phyloP scores from a whole-genome alignment of 2,329 filamentous ascomycete species.

The Epichloe sylvatica region DNA sequence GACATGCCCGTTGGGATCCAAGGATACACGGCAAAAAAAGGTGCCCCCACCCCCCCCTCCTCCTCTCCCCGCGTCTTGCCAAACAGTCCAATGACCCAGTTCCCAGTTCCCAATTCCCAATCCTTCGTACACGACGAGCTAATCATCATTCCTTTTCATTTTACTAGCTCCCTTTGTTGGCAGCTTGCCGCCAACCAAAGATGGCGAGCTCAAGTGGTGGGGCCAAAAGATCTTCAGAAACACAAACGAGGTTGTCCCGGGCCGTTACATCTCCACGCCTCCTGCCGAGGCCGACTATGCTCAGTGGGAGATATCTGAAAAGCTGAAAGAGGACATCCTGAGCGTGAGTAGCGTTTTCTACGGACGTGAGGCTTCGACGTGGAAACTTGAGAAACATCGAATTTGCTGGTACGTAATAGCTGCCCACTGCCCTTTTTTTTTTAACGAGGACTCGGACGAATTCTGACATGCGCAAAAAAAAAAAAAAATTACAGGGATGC shows the following conservation, averaged over 20 bases:
- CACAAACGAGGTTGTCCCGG: conserved; percentile 36
- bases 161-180: conserved; percentile 42
- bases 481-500: conserved; percentile 39
- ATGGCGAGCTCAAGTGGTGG: conserved; percentile 45
- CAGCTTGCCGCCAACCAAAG: conserved; percentile 39
- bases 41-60: conserved; percentile 7
- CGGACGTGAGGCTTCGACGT: conserved; percentile 38
- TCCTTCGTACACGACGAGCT: too few species aligned
- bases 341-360: conserved; percentile 44
- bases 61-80: too few species aligned
- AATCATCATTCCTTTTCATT: too few species aligned
- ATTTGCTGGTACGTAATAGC: conserved; percentile 46
- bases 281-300: conserved; percentile 42
- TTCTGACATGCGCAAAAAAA: not conserved
- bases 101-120: too few species aligned
- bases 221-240: conserved; percentile 46
- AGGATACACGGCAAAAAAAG: conserved; percentile 23
- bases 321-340: conserved; percentile 44
- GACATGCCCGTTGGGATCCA: conserved; percentile 36
- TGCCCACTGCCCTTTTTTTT: not conserved
- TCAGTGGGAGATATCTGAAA: conserved; percentile 45
- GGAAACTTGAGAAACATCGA: conserved; percentile 47
- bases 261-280: conserved; percentile 41
- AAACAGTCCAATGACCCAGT: too few species aligned
- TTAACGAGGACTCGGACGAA: not conserved